Conservation (phyloP, 1,139 yeast genomes). For the Saccharomyces pastorianus region DNA sequence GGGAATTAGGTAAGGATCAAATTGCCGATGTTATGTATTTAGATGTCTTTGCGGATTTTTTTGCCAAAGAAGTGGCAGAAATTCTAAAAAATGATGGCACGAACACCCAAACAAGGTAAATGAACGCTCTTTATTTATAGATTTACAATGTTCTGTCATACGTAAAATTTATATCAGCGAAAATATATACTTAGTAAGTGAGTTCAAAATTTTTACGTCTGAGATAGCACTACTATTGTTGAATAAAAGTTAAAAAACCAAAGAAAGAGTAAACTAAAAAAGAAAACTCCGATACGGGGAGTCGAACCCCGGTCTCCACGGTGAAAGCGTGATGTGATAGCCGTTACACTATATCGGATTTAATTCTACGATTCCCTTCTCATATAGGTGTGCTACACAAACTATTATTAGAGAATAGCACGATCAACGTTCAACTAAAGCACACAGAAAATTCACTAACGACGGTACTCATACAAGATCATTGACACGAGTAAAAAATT, state of each 20-base stretch:
- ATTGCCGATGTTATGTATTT: conserved; percentile 22
- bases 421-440: background rate
- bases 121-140: background rate
- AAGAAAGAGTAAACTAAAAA: too few relatives aligned
- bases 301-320: too few relatives aligned
- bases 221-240: background rate
- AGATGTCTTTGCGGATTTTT: conserved; percentile 22
- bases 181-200: background rate
- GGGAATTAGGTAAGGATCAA: conserved; percentile 19
- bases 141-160: background rate
- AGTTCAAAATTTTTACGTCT: background rate
- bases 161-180: background rate
- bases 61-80: background rate
- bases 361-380: background rate
- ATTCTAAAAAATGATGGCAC: background rate
- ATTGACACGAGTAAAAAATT: conserved; percentile 24
- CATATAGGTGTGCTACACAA: background rate
- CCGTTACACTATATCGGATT: too few relatives aligned
- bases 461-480: background rate
- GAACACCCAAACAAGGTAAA: background rate
- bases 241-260: background rate
- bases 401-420: background rate
- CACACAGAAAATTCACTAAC: background rate
- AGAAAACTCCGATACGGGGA: too few relatives aligned
- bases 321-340: too few relatives aligned